Evolutionary conservation across 2,329 filamentous ascomycete species (phyloP).

Genomic region (Pseudocercospora pini-densiflorae): DNA sequence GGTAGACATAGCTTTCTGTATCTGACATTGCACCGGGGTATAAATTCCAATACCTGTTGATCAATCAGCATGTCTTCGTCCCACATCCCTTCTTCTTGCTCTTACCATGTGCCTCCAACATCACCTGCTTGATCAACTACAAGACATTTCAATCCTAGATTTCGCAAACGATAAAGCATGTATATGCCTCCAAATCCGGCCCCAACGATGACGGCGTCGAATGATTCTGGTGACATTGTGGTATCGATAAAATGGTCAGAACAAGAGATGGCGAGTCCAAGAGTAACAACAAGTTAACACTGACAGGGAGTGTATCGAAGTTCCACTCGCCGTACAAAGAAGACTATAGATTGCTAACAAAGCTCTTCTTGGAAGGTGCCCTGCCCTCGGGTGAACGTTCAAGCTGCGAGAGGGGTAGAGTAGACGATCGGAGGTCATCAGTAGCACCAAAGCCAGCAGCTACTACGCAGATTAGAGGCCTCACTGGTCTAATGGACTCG

Average conservation of each 20-base stretch:
- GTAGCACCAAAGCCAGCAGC: neutral
- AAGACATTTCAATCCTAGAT: slow-evolving; percentile 32
- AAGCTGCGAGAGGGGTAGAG: neutral
- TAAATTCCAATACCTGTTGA: slow-evolving; percentile 46
- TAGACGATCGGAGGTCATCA: neutral
- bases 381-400: neutral
- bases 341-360: neutral
- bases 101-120: slow-evolving; percentile 42
- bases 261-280: neutral
- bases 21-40: slow-evolving; percentile 40
- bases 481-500: neutral
- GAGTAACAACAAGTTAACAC: neutral
- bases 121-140: slow-evolving; percentile 50
- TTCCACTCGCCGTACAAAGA: neutral
- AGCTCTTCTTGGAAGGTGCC: neutral
- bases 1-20: slow-evolving; percentile 36
- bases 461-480: neutral
- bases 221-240: slow-evolving; percentile 9
- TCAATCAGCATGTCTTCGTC: neutral
- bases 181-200: slow-evolving; percentile 36
- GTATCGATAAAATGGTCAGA: neutral
- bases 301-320: neutral
- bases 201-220: slow-evolving; percentile 36
- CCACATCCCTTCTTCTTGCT: neutral
- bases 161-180: slow-evolving; percentile 23